Evolutionary conservation across 257 asterid species (phyloP), one percentile per base, ranked within the genome.

Genomic region (Scutellaria minor): DNA sequence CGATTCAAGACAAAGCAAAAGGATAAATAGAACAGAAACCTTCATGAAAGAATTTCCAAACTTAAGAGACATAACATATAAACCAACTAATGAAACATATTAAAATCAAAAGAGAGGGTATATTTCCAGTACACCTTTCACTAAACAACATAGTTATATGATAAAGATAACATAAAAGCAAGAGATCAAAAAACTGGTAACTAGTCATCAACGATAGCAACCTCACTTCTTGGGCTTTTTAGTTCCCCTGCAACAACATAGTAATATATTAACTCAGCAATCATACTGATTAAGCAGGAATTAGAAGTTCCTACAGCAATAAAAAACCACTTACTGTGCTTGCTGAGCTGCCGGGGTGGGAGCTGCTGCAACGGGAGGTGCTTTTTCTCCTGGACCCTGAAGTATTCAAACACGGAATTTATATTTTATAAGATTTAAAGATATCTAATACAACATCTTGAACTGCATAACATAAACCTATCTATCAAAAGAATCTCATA

Each of bases 311-410:
- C 6, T 5, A 31, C 8, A 27, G 41, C 27, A 39, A 40, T 10
- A 13, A 20, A 0, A 57, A 2, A 37, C 1, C 11, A 86, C 98
- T 87, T 75, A 89, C 97, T 80, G 88, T 20, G 92, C 78, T 73
- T 81, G 80, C 74, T 92, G 91, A 41, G 90, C 9, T 64, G 90
- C 64, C 37, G 95, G 78, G 2, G 85, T 80, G 54, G 96, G 68
- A 0, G 86, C 76, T 1, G 86, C 77, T 6, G 89, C 85, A 3
- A 87, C 77, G 11, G 83, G 83, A 11, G 82, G 86, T 7, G 68
- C 82, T 68, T 75, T 87, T 57, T 86, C 93, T 57, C 81, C 89
- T 0, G 97, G 96, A 2, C 97, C 97, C 97, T 93, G 83, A 65
- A 51, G n/a, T 27, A 6, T 0, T 1, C 14, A 27, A 37, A 18